A percentile compares a stretch with the other conserved stretches of the same genome.
phyloP scores from a whole-genome alignment of 257 asterid genomes.

The Coffea eugenioides region DNA sequence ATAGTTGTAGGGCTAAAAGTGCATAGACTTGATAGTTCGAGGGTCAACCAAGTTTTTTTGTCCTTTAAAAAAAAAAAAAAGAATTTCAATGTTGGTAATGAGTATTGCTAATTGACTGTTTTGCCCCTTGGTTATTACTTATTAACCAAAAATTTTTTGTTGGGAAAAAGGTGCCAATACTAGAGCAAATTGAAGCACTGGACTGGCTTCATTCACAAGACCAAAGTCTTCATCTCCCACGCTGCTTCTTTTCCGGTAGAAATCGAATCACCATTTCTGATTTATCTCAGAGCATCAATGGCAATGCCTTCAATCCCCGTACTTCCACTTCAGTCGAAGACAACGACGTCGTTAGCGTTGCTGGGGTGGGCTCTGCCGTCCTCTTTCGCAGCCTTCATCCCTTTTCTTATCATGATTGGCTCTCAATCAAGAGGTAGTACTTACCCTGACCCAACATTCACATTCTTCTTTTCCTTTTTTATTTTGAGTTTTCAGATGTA shows the following conservation, averaged over 20 bases:
- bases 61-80: too few species aligned
- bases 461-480: not conserved
- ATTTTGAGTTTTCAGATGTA: too few species aligned
- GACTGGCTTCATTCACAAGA: slow-evolving; percentile 86
- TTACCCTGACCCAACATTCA: not conserved
- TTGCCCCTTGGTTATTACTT: not conserved
- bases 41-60: too few species aligned
- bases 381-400: slow-evolving; percentile 70
- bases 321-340: slow-evolving; percentile 24
- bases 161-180: slow-evolving; percentile 64
- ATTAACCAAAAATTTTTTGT: too few species aligned
- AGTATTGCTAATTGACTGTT: not conserved
- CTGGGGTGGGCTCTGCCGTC: slow-evolving; percentile 92
- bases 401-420: slow-evolving; percentile 79
- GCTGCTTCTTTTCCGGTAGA: slow-evolving; percentile 89
- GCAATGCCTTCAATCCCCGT: slow-evolving; percentile 19
- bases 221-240: slow-evolving; percentile 52
- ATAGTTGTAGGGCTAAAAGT: too few species aligned
- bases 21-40: too few species aligned
- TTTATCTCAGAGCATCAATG: slow-evolving; percentile 24
- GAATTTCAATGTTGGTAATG: too few species aligned
- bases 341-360: slow-evolving; percentile 63
- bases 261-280: slow-evolving; percentile 33
- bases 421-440: slow-evolving; percentile 66
- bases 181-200: slow-evolving; percentile 65